Conservation (phyloP, 2,329 filamentous ascomycete species). For the Ophiocordyceps sinensis region DNA sequence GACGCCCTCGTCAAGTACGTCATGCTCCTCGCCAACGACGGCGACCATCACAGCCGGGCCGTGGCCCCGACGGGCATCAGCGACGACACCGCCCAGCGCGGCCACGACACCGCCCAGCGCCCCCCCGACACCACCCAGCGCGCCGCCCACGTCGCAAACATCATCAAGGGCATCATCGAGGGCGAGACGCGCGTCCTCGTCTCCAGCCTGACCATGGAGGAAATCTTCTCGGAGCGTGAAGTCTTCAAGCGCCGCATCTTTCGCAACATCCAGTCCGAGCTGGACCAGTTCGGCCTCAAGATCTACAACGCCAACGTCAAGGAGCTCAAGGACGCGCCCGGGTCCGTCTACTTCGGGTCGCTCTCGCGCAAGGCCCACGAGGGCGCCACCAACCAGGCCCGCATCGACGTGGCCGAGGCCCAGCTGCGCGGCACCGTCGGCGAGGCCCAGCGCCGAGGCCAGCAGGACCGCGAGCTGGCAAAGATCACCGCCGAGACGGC, state of each 20-base stretch:
- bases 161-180: too few relatives aligned
- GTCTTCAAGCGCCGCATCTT: slow-evolving; percentile 65
- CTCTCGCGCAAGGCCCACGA: slow-evolving; percentile 75
- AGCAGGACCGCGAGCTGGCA: slow-evolving; percentile 73
- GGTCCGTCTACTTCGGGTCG: slow-evolving; percentile 71
- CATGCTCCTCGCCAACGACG: too few relatives aligned
- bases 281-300: slow-evolving; percentile 66
- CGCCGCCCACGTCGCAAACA: too few relatives aligned
- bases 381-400: slow-evolving; percentile 67
- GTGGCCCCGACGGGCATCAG: too few relatives aligned
- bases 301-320: slow-evolving; percentile 64
- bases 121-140: too few relatives aligned
- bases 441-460: slow-evolving; percentile 63
- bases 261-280: slow-evolving; percentile 62
- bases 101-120: too few relatives aligned
- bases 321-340: slow-evolving; percentile 69
- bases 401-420: slow-evolving; percentile 50
- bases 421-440: slow-evolving; percentile 56
- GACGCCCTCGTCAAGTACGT: too few relatives aligned
- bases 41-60: too few relatives aligned
- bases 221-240: slow-evolving; percentile 67
- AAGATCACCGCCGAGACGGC: slow-evolving; percentile 40
- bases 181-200: too few relatives aligned
- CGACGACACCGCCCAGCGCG: too few relatives aligned
- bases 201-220: slow-evolving; percentile 42